Percentiles rank a stretch among this genome's conserved stretches.
Evolutionary conservation across 768 basidiomycete genomes (phyloP).

Genomic region (Termitomyces sp.): DNA sequence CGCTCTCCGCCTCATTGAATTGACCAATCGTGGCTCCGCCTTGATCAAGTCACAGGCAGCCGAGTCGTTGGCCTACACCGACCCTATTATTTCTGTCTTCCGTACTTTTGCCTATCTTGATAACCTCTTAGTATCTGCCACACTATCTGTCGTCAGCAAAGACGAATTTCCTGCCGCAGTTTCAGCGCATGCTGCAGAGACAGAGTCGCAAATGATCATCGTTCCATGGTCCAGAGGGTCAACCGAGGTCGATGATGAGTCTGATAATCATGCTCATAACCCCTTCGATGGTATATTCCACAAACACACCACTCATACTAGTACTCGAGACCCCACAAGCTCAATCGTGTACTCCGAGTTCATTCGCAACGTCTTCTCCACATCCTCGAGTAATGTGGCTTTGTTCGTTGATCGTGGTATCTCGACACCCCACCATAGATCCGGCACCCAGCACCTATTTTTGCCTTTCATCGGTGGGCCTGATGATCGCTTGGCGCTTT

Average conservation of each 20-base stretch:
- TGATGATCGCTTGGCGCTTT: slow-evolving; percentile 84
- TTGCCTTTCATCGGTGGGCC: slow-evolving; percentile 93
- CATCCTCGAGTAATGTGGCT: slow-evolving; percentile 70
- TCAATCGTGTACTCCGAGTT: slow-evolving; percentile 74
- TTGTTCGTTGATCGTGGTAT: slow-evolving; percentile 79
- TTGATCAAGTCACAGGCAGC: slow-evolving; percentile 78
- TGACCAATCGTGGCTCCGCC: slow-evolving; percentile 83
- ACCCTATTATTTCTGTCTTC: slow-evolving; percentile 70
- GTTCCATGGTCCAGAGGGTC: slow-evolving; percentile 73
- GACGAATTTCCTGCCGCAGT: slow-evolving; percentile 72
- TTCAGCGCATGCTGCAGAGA: slow-evolving; percentile 49
- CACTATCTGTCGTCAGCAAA: slow-evolving; percentile 70
- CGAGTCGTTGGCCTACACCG: slow-evolving; percentile 61
- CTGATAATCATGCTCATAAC: slow-evolving; percentile 31
- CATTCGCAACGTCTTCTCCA: slow-evolving; percentile 76
- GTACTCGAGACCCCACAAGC: slow-evolving; percentile 44
- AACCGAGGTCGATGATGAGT: slow-evolving; percentile 35
- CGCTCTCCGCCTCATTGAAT: slow-evolving; percentile 86
- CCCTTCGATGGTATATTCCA: slow-evolving; percentile 83
- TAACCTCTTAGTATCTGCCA: slow-evolving; percentile 57
- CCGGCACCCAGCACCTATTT: slow-evolving; percentile 56
- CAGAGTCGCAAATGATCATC: slow-evolving; percentile 68
- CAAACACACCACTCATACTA: slow-evolving; percentile 19
- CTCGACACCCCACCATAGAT: slow-evolving; percentile 20
- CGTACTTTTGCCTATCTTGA: slow-evolving; percentile 75